These are phyloP conservation scores for Leccinum uliginosum DNA, from an alignment of 768 basidiomycete genomes.

Conservation along the genomic window DNA sequence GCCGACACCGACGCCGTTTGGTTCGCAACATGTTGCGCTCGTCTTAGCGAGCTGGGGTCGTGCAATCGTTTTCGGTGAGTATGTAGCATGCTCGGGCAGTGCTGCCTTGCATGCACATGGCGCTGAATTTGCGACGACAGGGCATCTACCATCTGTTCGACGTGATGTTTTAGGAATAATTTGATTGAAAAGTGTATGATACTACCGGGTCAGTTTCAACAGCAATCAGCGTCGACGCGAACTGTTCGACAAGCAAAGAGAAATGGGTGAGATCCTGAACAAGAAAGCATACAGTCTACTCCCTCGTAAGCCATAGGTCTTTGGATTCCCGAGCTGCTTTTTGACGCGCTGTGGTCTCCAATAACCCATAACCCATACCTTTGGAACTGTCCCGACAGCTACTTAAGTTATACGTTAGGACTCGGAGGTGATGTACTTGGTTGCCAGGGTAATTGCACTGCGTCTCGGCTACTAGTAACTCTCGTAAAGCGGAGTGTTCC, in stretches of 20 bases:
- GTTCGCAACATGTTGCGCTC: conserved; percentile 62
- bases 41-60: conserved; percentile 60
- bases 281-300: too few species aligned
- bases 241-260: not conserved
- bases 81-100: not conserved
- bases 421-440: too few species aligned
- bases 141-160: conserved; percentile 36
- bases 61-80: conserved; percentile 48
- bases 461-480: not conserved
- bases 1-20: conserved; percentile 47
- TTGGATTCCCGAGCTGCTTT: too few species aligned
- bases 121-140: conserved; percentile 19
- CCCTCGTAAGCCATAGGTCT: too few species aligned
- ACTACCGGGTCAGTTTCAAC: not conserved
- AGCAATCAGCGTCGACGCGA: not conserved
- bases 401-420: too few species aligned
- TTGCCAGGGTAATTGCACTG: not conserved
- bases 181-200: not conserved
- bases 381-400: too few species aligned
- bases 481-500: not conserved
- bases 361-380: too few species aligned
- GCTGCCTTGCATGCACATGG: not conserved
- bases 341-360: too few species aligned
- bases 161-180: conserved; percentile 35
- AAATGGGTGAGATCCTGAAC: not conserved